Evolutionary conservation across 2,329 filamentous ascomycete genomes (phyloP).

Genomic region (Ambrosiella xylebori): DNA sequence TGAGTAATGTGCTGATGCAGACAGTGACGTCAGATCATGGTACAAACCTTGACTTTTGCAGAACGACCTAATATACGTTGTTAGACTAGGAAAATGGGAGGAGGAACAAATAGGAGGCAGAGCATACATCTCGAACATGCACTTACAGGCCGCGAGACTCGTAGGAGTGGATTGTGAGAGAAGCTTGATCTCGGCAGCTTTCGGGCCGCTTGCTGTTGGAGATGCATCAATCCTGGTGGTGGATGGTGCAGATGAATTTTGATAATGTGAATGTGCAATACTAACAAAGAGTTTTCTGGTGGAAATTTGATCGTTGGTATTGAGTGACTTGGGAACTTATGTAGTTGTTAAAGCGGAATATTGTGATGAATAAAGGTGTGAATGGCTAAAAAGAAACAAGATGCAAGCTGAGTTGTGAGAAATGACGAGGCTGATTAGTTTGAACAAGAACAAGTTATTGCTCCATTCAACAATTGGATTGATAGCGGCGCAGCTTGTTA

Average conservation of each 20-base stretch:
- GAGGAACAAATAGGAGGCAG: background rate
- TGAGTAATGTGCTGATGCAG: background rate
- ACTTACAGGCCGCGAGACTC: conserved; percentile 63
- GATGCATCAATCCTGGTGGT: background rate
- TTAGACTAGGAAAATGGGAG: background rate
- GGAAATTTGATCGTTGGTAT: background rate
- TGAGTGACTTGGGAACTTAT: background rate
- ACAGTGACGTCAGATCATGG: background rate
- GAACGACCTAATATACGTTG: conserved; percentile 40
- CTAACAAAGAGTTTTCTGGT: no score
- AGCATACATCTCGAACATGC: conserved; percentile 57
- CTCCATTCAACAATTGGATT: background rate
- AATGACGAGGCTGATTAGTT: background rate
- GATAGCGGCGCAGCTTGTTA: background rate
- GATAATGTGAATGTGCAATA: background rate
- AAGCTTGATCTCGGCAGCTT: conserved; percentile 28
- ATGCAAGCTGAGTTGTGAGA: background rate
- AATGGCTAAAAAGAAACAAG: background rate
- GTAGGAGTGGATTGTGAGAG: conserved; percentile 41
- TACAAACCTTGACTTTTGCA: conserved; percentile 70
- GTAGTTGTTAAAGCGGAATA: background rate
- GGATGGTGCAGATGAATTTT: background rate
- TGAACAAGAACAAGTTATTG: background rate
- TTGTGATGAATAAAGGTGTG: background rate
- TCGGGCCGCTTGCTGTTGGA: conserved; percentile 3